phyloP scores from a whole-genome alignment of 2,329 filamentous ascomycete genomes.

The Aureobasidium sp. region DNA sequence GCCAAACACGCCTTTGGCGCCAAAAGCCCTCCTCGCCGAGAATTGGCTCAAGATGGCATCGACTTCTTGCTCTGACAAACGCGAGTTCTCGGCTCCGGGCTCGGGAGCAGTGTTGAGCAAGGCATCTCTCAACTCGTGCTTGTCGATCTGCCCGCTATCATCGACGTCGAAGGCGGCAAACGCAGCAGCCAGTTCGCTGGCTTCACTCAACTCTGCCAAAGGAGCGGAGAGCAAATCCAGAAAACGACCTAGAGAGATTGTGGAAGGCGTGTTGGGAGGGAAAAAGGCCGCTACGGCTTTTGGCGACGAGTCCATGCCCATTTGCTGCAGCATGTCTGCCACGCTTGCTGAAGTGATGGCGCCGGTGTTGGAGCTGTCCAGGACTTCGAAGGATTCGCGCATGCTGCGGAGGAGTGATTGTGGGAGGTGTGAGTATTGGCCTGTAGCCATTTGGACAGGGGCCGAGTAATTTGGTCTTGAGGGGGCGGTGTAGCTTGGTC shows the following conservation, averaged over 20 bases:
- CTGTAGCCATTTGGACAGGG: slow-evolving; percentile 25
- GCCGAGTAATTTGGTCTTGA: slow-evolving; percentile 26
- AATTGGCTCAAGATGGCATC: slow-evolving; percentile 85
- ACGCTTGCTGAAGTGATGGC: slow-evolving; percentile 76
- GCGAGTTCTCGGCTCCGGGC: slow-evolving; percentile 51
- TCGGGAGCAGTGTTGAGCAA: slow-evolving; percentile 76
- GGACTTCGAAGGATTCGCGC: slow-evolving; percentile 86
- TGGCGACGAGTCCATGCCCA: slow-evolving; percentile 68
- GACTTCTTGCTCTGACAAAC: slow-evolving; percentile 65
- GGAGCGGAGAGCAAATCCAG: slow-evolving; percentile 73
- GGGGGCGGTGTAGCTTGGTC: slow-evolving; percentile 3
- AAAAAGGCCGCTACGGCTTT: slow-evolving; percentile 77
- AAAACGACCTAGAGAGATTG: slow-evolving; percentile 77
- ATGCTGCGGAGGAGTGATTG: slow-evolving; percentile 78
- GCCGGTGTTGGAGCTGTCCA: slow-evolving; percentile 84
- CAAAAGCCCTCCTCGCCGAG: slow-evolving; percentile 75
- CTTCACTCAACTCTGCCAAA: slow-evolving; percentile 66
- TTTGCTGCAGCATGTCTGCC: slow-evolving; percentile 75
- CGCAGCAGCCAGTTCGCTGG: slow-evolving; percentile 75
- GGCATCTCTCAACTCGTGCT: slow-evolving; percentile 74
- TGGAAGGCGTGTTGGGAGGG: slow-evolving; percentile 52
- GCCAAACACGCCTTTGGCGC: slow-evolving; percentile 47
- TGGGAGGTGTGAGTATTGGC: slow-evolving; percentile 64
- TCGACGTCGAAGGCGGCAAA: slow-evolving; percentile 95
- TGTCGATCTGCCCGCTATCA: slow-evolving; percentile 86